Base-by-base conservation (phyloP, 2,329 filamentous ascomycete genomes). In the Calonectria hawksworthii region DNA sequence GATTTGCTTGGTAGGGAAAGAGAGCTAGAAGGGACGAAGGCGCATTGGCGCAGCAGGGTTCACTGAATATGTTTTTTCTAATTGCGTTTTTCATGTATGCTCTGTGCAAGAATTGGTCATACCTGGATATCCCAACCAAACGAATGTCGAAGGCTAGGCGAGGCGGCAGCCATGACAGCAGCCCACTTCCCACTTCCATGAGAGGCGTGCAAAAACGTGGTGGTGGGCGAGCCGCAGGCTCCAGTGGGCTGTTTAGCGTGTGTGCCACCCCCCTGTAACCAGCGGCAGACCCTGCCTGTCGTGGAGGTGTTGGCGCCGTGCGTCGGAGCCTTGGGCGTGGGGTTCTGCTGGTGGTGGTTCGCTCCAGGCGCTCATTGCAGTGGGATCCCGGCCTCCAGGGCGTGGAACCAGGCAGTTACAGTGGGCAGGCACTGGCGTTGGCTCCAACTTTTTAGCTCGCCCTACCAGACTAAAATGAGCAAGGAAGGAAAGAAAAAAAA, bases 211-310 rank as follows among this genome's bases (percentile, higher is more conserved):
- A 52, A 69, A 73, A 72, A 73, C 71, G 66, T 73, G 71, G 65
- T 73, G 66, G 59, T 69, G 71, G 54, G 65, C 36, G 47, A 21
- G 34, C 56, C 63, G 70, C 54, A 36, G 71, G 66, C 51, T 61
- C 16, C 67, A 63, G 67, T 69, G 71, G 71, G 71, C 71, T 73
- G 71, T 69, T 69, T 56, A 26, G 47, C 38, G 51, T 68, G 67
- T 11, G 41, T 61, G 52, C 51, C 23, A 61, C 50, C 34, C 56
- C 68, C 68, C 59, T 70, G 68, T 54, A 44, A 32, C 23, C n/a
- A 61, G 14, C 34, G 50, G 65, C 52, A 54, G 23, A 61, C 68
- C 68, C 68, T 70, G 68, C 44, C 59, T 52, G 41, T 26, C 36
- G 56, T 61, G 56, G 56, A 61, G 56, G 56, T 38, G 34, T 41